These are phyloP conservation scores for Trametes punicea DNA, from an alignment of 768 basidiomycete genomes.

Conservation along the genomic window DNA sequence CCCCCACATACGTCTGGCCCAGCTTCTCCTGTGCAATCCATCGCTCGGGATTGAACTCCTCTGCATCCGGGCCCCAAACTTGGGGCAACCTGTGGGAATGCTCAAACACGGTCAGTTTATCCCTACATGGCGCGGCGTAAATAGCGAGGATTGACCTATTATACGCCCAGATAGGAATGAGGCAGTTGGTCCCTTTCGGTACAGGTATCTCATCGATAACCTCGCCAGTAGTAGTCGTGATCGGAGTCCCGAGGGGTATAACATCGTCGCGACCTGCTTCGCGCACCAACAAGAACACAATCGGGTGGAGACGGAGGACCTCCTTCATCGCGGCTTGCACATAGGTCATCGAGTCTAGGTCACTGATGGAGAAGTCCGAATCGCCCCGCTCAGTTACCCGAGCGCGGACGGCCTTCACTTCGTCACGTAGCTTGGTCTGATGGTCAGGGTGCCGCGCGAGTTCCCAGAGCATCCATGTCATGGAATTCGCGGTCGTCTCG, in stretches of 20 bases:
- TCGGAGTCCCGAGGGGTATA: constrained; percentile 20
- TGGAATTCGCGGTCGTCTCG: constrained; percentile 32
- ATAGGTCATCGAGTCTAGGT: constrained; percentile 1
- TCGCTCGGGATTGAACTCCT: constrained; percentile 29
- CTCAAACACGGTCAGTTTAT: no score
- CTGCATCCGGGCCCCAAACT: constrained; percentile 33
- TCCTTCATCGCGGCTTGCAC: constrained; percentile 19
- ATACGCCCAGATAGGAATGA: constrained; percentile 30
- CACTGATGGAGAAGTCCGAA: constrained; percentile 20
- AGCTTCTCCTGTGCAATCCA: constrained; percentile 22
- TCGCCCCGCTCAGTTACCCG: constrained; percentile 10
- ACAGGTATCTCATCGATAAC: constrained; percentile 27
- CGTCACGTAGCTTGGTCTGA: constrained; percentile 15
- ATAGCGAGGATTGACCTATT: constrained; percentile 27
- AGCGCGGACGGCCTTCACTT: constrained; percentile 10
- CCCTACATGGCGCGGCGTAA: no score
- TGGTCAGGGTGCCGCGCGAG: constrained; percentile 11
- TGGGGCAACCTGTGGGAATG: constrained; percentile 23
- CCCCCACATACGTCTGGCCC: constrained; percentile 19
- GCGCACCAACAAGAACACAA: constrained; percentile 20
- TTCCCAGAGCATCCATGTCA: constrained; percentile 29
- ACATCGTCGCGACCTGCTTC: constrained; percentile 22
- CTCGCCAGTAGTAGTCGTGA: constrained; percentile 9
- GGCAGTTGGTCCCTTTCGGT: constrained; percentile 25
- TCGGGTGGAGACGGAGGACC: constrained; percentile 23